These are phyloP conservation scores for Oemleria cerasiformis DNA, from an alignment of 306 rosid genomes.

Conservation along the genomic window DNA sequence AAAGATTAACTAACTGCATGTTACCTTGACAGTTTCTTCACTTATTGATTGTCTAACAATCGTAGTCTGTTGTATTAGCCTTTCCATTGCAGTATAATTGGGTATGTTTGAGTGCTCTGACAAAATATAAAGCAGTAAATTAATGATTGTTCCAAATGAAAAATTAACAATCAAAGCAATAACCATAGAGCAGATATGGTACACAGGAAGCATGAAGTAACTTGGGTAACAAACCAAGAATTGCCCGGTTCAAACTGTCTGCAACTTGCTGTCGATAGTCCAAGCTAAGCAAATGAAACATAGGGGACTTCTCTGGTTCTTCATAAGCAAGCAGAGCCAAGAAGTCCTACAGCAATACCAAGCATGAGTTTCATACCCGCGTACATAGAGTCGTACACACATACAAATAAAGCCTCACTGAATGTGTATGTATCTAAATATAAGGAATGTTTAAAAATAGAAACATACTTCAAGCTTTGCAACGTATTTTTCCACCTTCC, in stretches of 20 bases:
- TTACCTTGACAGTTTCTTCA: conserved; percentile 71
- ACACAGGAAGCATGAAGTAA: conserved; percentile 5
- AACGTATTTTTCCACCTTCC: conserved; percentile 55
- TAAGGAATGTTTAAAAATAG: background rate
- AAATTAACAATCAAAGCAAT: background rate
- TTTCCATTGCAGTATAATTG: conserved; percentile 77
- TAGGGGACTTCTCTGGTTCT: conserved; percentile 89
- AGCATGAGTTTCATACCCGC: conserved; percentile 3
- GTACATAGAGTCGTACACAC: background rate
- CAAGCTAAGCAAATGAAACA: conserved; percentile 79
- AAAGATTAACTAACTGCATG: conserved; percentile 3
- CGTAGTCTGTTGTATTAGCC: conserved; percentile 76
- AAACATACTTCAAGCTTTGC: conserved; percentile 63
- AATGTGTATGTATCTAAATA: background rate
- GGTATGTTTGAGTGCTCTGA: conserved; percentile 72
- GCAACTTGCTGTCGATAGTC: conserved; percentile 76
- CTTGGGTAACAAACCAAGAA: conserved; percentile 67
- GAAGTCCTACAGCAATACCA: conserved; percentile 53
- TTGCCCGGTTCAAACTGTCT: conserved; percentile 68
- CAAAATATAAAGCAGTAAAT: conserved; percentile 17
- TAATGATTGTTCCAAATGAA: background rate
- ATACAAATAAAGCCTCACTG: no score
- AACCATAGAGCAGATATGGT: background rate
- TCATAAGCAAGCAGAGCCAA: conserved; percentile 87
- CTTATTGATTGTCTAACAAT: conserved; percentile 67